Evolutionary conservation across 768 basidiomycete genomes (phyloP), one percentile per base, ranked within the genome.

Genomic region (Mycena rebaudengoi): DNA sequence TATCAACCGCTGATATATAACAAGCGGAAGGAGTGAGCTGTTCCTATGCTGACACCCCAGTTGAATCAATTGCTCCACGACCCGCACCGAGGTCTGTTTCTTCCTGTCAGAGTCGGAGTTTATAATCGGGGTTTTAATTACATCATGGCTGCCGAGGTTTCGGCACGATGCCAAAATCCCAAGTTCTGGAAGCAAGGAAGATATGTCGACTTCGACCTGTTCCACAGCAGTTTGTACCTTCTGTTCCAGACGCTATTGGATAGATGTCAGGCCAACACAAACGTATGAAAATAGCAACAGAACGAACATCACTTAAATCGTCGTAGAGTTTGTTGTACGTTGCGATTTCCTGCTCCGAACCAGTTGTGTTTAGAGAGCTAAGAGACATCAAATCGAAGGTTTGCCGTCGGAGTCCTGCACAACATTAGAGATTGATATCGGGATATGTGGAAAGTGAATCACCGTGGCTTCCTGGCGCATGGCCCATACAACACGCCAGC

Each of bases 1-100:
- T 29, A 82, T 39, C n/a, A 87, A 73, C 64, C 88, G 88, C 64
- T 86, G 86, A 68, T 88, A 88, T 0, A 80, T 71, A 13, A 83
- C 75, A 33, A 90, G 73, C 57, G 82, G 84, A 23, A 74, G 62
- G 11, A 91, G 70, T 5, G 86, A 70, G 23, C 68, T 69, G 21
- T 65, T 52, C 7, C 72, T 71, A 37, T 76, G 72, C 11, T 75
- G 70, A 33, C 79, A 78, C 26, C 81, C 79, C 11, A 80, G 55
- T 23, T 76, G 70, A 35, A 86, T 73, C 32, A 89, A 74, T 20
- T 77, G 75, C 28, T 78, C 73, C 2, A 80, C 66, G 5, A 66
- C 37, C 55, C 69, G 62, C 7, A 45, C 48, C 20, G 62, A 37
- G 40, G 50, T 49, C 75, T 76, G 18, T 1, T n/a, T 23, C 32